Evolutionary conservation across 768 basidiomycete genomes (phyloP).

Genomic region (Lactarius vividus): DNA sequence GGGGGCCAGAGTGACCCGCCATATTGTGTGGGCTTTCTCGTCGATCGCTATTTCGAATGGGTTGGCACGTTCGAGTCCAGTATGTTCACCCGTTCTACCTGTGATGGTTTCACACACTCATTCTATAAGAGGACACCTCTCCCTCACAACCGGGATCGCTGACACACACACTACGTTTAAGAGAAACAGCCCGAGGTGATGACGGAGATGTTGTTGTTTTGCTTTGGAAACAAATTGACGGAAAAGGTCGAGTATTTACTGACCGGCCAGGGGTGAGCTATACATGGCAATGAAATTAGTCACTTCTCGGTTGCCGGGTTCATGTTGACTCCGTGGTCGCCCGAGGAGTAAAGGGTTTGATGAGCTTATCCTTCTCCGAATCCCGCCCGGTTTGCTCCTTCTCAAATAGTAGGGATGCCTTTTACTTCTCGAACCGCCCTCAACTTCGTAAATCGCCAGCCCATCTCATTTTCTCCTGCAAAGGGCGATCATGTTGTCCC

Average conservation of each 20-base stretch:
- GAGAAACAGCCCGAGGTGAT: neutral
- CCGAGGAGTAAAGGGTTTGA: neutral
- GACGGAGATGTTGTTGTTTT: neutral
- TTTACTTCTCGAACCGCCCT: neutral
- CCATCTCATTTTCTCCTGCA: neutral
- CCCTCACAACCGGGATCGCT: neutral
- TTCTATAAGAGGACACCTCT: neutral
- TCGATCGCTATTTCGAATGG: slow-evolving; percentile 26
- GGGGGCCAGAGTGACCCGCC: slow-evolving; percentile 3
- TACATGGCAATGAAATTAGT: slow-evolving; percentile 1
- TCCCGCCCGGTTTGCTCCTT: neutral
- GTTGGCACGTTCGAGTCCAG: slow-evolving; percentile 21
- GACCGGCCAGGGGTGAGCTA: slow-evolving; percentile 1
- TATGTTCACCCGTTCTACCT: neutral
- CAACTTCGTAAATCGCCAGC: neutral
- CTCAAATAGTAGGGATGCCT: neutral
- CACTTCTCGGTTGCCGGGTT: neutral
- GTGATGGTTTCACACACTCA: neutral
- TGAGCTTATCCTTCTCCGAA: neutral
- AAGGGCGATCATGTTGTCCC: neutral
- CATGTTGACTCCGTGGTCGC: neutral
- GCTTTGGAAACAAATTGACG: slow-evolving; percentile 16
- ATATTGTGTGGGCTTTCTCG: slow-evolving; percentile 19
- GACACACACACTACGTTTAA: slow-evolving; percentile 5
- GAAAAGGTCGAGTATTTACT: slow-evolving; percentile 13